A percentile compares a stretch with the other conserved stretches of the same genome.
phyloP scores from a whole-genome alignment of 164 flowering plant genomes.

The Vitis rotundifolia region DNA sequence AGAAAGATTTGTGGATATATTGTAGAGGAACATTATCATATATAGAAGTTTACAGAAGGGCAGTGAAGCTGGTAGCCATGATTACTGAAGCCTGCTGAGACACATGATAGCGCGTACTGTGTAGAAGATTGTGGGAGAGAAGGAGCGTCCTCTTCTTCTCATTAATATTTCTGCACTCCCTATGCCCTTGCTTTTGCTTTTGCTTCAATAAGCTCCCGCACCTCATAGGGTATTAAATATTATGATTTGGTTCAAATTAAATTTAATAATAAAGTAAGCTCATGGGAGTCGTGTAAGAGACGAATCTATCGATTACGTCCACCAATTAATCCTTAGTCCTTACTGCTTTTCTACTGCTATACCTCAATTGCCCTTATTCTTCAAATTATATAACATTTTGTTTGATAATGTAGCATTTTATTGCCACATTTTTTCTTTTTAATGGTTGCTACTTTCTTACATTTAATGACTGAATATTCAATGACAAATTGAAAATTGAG shows the following conservation, averaged over 20 bases:
- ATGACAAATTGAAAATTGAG: no score
- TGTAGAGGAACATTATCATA: background rate
- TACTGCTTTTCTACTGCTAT: no score
- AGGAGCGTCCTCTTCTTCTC: slow-evolving; percentile 14
- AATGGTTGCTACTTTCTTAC: no score
- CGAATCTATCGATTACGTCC: slow-evolving; percentile 10
- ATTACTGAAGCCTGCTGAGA: slow-evolving; percentile 24
- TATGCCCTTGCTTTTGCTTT: background rate
- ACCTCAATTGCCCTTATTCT: no score
- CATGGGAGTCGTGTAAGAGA: slow-evolving; percentile 16
- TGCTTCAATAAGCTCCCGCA: background rate
- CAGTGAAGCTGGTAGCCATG: slow-evolving; percentile 7
- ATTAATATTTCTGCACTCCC: background rate
- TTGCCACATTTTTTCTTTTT: no score
- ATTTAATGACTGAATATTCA: no score
- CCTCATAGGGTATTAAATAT: background rate
- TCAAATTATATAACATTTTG: no score
- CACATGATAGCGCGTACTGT: slow-evolving; percentile 18
- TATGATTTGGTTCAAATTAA: background rate
- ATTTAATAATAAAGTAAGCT: slow-evolving; percentile 2
- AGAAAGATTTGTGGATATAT: background rate
- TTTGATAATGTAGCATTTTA: no score
- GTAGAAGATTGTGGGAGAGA: background rate
- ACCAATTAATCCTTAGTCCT: slow-evolving; percentile 1
- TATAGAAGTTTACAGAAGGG: background rate